Evolutionary conservation across 2,329 filamentous ascomycete species (phyloP).

Genomic region (Amauroascus verrucosus): DNA sequence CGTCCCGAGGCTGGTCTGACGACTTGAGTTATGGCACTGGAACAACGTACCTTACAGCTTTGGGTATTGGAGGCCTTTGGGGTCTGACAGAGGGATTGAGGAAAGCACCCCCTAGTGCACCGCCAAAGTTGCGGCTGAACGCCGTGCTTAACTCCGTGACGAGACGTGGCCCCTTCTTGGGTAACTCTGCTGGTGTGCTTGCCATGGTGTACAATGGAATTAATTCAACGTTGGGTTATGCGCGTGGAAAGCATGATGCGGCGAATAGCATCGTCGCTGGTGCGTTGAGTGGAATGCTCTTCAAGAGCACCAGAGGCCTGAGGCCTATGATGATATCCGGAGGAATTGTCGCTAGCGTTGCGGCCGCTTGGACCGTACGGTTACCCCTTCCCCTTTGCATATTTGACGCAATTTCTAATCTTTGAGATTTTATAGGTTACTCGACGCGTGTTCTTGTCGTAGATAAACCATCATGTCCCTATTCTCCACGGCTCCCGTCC

Average conservation of each 20-base stretch:
- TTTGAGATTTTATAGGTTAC: slow-evolving; percentile 33
- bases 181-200: slow-evolving; percentile 90
- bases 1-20: slow-evolving; percentile 93
- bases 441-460: slow-evolving; percentile 43
- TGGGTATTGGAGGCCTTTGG: slow-evolving; percentile 81
- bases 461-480: background rate
- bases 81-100: slow-evolving; percentile 81
- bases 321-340: slow-evolving; percentile 92
- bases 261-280: slow-evolving; percentile 82
- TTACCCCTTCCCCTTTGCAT: slow-evolving; percentile 13
- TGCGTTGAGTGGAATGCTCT: slow-evolving; percentile 79
- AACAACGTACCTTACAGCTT: slow-evolving; percentile 79
- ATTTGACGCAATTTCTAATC: slow-evolving; percentile 15
- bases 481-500: background rate
- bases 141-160: slow-evolving; percentile 91
- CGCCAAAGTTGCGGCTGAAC: slow-evolving; percentile 87
- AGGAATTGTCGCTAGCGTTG: slow-evolving; percentile 74
- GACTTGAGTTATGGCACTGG: slow-evolving; percentile 97
- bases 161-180: slow-evolving; percentile 82
- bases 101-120: slow-evolving; percentile 56
- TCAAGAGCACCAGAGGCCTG: slow-evolving; percentile 87
- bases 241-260: slow-evolving; percentile 77
- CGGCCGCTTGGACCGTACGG: slow-evolving; percentile 84
- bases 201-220: slow-evolving; percentile 93
- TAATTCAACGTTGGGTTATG: slow-evolving; percentile 71